phyloP scores from a whole-genome alignment of 495 filamentous ascomycete species.

The Penicillium ucsense region DNA sequence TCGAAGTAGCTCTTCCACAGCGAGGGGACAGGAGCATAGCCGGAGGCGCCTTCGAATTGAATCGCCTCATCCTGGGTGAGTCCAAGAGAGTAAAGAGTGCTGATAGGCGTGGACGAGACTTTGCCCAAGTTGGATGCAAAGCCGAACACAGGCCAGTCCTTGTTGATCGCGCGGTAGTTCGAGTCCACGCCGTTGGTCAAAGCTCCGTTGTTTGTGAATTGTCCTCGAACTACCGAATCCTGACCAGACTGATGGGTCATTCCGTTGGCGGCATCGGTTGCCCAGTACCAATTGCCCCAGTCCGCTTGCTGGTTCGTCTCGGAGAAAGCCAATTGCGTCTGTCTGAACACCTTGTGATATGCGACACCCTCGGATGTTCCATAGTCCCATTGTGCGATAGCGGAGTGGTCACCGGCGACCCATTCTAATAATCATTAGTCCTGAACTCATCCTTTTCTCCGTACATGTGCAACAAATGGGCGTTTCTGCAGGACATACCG shows the following conservation, averaged over 20 bases:
- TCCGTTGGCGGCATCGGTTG: conserved; percentile 28
- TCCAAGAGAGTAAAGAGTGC: conserved; percentile 43
- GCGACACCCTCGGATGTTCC: conserved; percentile 34
- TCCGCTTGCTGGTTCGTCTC: conserved; percentile 45
- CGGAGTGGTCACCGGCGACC: conserved; percentile 42
- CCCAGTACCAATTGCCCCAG: conserved; percentile 53
- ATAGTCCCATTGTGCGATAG: conserved; percentile 45
- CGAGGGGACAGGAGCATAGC: conserved; percentile 29
- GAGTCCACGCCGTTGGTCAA: conserved; percentile 38
- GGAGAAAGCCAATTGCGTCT: conserved; percentile 43
- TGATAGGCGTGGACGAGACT: conserved; percentile 23
- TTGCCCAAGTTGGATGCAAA: conserved; percentile 43
- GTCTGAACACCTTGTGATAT: conserved; percentile 45
- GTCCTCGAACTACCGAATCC: conserved; percentile 37
- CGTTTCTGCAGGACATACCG: conserved; percentile 24
- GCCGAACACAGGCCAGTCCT: conserved; percentile 45
- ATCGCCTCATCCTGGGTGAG: conserved; percentile 43
- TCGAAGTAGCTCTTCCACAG: conserved; percentile 48
- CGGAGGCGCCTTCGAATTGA: conserved; percentile 38
- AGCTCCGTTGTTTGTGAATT: conserved; percentile 34
- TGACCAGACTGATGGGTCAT: conserved; percentile 43
- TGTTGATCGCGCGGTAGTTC: conserved; percentile 43
- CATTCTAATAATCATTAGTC: conserved; percentile 38
- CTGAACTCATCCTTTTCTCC: background rate
- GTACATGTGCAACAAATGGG: background rate